phyloP scores from a whole-genome alignment of 2,329 filamentous ascomycete genomes.

The Cytospora leucostoma region DNA sequence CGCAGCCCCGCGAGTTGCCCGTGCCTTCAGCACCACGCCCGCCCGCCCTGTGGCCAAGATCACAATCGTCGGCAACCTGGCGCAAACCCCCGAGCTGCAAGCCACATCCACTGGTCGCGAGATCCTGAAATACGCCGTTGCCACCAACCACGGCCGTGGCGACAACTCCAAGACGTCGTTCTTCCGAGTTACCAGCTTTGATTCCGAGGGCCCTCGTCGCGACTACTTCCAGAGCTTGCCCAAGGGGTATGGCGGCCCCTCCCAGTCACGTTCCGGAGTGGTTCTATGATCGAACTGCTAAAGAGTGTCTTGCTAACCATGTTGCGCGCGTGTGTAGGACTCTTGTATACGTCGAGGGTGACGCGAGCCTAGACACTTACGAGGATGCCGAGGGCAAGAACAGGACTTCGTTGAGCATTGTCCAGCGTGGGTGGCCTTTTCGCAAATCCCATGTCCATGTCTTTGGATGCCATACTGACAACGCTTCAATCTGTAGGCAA shows the following conservation, averaged over 20 bases:
- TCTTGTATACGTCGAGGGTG: conserved; percentile 80
- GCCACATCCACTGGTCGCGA: conserved; percentile 71
- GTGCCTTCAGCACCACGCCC: conserved; percentile 75
- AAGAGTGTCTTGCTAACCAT: conserved; percentile 7
- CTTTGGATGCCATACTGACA: conserved; percentile 12
- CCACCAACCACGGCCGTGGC: conserved; percentile 63
- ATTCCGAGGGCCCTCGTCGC: conserved; percentile 64
- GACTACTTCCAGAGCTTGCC: conserved; percentile 72
- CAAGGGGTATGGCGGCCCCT: conserved; percentile 73
- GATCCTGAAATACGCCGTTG: conserved; percentile 76
- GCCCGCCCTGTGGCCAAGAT: conserved; percentile 72
- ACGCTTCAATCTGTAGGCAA: conserved; percentile 39
- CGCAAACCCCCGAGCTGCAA: conserved; percentile 72
- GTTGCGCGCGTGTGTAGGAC: conserved; percentile 54
- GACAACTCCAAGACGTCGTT: conserved; percentile 80
- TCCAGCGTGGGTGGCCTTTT: conserved; percentile 70
- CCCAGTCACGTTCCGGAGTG: too few species aligned
- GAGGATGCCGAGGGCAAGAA: conserved; percentile 71
- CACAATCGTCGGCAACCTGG: conserved; percentile 84
- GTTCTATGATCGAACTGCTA: conserved; percentile 1
- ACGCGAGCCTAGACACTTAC: conserved; percentile 68
- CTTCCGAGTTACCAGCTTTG: conserved; percentile 79
- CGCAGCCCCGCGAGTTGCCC: conserved; percentile 46
- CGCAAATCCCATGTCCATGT: neutral
- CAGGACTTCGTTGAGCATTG: conserved; percentile 64